Conservation (phyloP, 1,139 yeast genomes). For the Petasospora fabianii region DNA sequence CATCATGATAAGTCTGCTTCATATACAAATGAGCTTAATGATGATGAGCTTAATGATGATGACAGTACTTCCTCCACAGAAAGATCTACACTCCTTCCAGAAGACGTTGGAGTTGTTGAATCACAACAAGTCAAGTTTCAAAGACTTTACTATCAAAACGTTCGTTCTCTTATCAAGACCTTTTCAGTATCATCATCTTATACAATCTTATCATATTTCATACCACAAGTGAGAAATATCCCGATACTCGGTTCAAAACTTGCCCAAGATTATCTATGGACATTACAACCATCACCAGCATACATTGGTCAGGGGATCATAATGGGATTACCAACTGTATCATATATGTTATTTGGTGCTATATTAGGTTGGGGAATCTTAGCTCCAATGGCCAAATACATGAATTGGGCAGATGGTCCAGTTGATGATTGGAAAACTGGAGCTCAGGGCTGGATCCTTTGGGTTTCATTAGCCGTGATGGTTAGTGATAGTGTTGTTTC, state of each 20-base stretch:
- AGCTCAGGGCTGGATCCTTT: conserved; percentile 95
- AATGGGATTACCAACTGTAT: conserved; percentile 91
- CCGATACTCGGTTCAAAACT: conserved; percentile 72
- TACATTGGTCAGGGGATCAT: conserved; percentile 96
- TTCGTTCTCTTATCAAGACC: conserved; percentile 53
- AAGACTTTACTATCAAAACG: conserved; percentile 50
- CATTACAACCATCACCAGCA: conserved; percentile 94
- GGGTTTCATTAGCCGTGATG: conserved; percentile 94
- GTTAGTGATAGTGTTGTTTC: conserved; percentile 87
- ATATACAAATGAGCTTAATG: conserved; percentile 29
- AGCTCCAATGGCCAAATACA: conserved; percentile 69
- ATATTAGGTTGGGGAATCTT: conserved; percentile 87
- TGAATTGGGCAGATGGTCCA: conserved; percentile 87
- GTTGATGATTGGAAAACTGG: conserved; percentile 92
- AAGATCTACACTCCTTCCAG: conserved; percentile 5
- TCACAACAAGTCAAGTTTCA: conserved; percentile 29
- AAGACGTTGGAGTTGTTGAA: conserved; percentile 25
- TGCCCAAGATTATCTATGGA: conserved; percentile 75
- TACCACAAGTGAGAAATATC: conserved; percentile 62
- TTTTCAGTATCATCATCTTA: conserved; percentile 68
- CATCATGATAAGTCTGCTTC: conserved; percentile 34
- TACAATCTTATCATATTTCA: conserved; percentile 66
- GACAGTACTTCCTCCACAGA: conserved; percentile 6
- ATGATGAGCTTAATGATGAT: conserved; percentile 26
- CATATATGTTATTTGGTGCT: conserved; percentile 89